These are phyloP conservation scores for Starmera quercuum DNA, from an alignment of 805 yeast species.

Conservation along the genomic window DNA sequence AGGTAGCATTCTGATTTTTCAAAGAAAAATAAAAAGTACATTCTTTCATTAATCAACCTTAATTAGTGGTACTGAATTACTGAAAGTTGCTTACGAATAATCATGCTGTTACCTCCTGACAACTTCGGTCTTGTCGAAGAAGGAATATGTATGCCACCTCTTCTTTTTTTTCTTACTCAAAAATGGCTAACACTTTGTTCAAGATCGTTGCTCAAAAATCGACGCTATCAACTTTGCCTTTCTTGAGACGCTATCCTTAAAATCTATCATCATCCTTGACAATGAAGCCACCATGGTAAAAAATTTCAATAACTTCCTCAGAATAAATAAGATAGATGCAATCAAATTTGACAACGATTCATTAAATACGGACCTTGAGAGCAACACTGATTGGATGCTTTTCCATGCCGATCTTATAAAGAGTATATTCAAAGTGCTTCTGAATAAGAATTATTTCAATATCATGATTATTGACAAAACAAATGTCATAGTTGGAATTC, in stretches of 20 bases:
- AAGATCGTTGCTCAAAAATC: slow-evolving; percentile 67
- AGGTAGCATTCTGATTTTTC: no score
- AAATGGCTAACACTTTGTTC: background rate
- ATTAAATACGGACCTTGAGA: slow-evolving; percentile 17
- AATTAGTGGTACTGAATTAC: no score
- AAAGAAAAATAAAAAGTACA: no score
- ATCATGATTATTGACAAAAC: slow-evolving; percentile 73
- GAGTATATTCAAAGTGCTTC: slow-evolving; percentile 55
- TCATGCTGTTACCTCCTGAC: slow-evolving; percentile 87
- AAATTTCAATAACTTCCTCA: slow-evolving; percentile 58
- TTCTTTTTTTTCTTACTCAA: background rate
- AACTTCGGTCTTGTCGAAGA: slow-evolving; percentile 88
- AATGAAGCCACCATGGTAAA: slow-evolving; percentile 76
- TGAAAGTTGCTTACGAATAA: background rate
- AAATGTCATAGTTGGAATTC: slow-evolving; percentile 69
- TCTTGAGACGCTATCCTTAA: slow-evolving; percentile 61
- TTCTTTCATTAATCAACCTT: no score
- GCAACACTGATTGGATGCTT: slow-evolving; percentile 53
- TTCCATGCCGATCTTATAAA: slow-evolving; percentile 58
- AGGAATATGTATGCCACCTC: slow-evolving; percentile 44
- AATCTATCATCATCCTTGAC: slow-evolving; percentile 66
- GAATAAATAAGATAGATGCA: slow-evolving; percentile 44
- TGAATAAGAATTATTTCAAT: slow-evolving; percentile 59
- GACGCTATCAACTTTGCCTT: slow-evolving; percentile 75
- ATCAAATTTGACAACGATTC: slow-evolving; percentile 24